A percentile compares a stretch with the other conserved stretches of the same genome.
These are phyloP conservation scores for Ceriops decandra DNA, from an alignment of 345 rosid species.

Conservation along the genomic window DNA sequence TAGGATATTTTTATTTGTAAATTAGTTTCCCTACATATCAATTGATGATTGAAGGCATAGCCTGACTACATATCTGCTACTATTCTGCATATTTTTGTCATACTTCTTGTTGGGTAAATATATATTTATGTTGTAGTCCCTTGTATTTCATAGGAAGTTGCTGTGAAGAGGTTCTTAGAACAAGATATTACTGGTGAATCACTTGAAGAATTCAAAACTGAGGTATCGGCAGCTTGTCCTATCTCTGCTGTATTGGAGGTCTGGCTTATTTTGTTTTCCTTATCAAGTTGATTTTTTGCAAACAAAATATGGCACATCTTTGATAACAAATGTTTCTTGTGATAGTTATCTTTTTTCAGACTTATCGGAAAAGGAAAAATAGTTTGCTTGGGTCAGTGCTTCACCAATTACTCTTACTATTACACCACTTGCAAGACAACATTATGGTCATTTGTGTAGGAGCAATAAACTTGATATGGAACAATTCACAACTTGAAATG, in stretches of 20 bases:
- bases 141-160: slow-evolving; percentile 67
- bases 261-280: too few relatives aligned
- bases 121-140: slow-evolving; percentile 16
- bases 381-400: slow-evolving; percentile 7
- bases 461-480: too few relatives aligned
- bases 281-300: too few relatives aligned
- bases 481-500: too few relatives aligned
- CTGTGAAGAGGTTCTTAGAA: slow-evolving; percentile 88
- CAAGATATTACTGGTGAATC: slow-evolving; percentile 77
- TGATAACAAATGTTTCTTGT: too few relatives aligned
- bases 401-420: background rate
- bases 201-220: slow-evolving; percentile 80
- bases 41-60: background rate
- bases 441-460: too few relatives aligned
- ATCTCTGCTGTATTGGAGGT: background rate
- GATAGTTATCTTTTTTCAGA: too few relatives aligned
- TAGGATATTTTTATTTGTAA: background rate
- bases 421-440: background rate
- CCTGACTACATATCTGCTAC: background rate
- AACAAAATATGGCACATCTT: too few relatives aligned
- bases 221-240: slow-evolving; percentile 44
- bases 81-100: background rate
- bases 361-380: too few relatives aligned
- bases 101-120: background rate
- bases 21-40: background rate